These are phyloP conservation scores for Sclerotinia glacialis DNA, from an alignment of 2,329 filamentous ascomycete species.

Conservation along the genomic window DNA sequence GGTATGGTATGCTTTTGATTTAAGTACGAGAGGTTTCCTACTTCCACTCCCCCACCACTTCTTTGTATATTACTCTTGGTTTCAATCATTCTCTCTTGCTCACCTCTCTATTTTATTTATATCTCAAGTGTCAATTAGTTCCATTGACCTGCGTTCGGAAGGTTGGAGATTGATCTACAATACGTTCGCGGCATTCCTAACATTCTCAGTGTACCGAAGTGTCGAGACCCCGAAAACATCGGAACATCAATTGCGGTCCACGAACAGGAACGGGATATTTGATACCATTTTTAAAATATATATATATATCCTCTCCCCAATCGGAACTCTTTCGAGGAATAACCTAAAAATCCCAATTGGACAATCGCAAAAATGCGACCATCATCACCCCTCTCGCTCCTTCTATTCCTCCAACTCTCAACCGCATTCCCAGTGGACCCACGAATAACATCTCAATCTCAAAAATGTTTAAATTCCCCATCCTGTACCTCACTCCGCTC, in stretches of 20 bases:
- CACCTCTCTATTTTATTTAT: not conserved
- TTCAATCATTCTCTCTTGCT: not conserved
- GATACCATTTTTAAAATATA: not conserved
- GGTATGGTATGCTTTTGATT: not conserved
- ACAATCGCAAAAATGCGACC: constrained; percentile 17
- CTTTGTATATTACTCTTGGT: not conserved
- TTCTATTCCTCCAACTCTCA: constrained; percentile 27
- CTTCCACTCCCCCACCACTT: not conserved
- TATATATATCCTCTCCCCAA: not conserved
- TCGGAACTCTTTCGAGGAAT: not conserved
- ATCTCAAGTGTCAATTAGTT: not conserved
- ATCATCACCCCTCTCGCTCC: constrained; percentile 17
- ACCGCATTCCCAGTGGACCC: constrained; percentile 24
- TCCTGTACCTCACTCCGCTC: not conserved
- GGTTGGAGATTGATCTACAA: not conserved
- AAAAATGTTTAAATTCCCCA: constrained; percentile 13
- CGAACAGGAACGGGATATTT: not conserved
- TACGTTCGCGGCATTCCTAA: constrained; percentile 10
- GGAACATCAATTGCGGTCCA: not conserved
- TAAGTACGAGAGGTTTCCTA: not conserved
- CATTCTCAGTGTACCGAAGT: not conserved
- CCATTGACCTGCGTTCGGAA: not conserved
- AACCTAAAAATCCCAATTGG: not conserved
- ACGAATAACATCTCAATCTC: not conserved
- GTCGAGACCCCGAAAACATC: not conserved